Base-by-base conservation (phyloP, 768 basidiomycete species). In the Lanmaoa pseudosensibilis region DNA sequence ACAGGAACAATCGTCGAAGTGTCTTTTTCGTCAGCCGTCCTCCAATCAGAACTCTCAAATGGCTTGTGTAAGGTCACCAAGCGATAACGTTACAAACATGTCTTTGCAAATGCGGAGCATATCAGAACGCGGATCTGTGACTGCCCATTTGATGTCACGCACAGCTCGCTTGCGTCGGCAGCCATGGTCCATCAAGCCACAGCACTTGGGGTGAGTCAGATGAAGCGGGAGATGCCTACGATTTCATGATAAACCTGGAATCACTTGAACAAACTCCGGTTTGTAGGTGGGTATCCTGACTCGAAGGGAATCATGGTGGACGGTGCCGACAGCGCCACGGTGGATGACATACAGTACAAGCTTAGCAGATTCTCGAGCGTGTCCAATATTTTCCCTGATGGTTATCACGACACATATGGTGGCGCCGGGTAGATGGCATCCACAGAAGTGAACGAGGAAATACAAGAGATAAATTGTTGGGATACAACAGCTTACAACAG, bases 401-500 rank as follows among this genome's bases (percentile, higher is more conserved):
- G 41, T 32, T 27, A 10, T 38, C 32, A 32, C 23, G 11, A 37
- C 32, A 18, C 34, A 15, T 30, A 13, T 37, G n/a, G 12, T 19
- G 13, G 15, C n/a, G 12, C 18, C 12, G 18, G 8, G 18, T 10
- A 12, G 21, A 40, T 41, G 23, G 18, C 21, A 13, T 18, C 32
- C 50, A n/a, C 51, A 36, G 18, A n/a, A 16, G 34, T 21, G 44
- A 46, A 52, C 27, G 39, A 51, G 27, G 55, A 54, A 62, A 50
- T 54, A 62, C 59, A 62, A 50, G 30, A 30, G 16, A 56, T 50
- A 54, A 50, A 63, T 57, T 56, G 59, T 55, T 54, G 47, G 44
- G 41, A 54, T 63, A 60, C 61, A 30, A 56, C 50, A 65, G 57
- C 54, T 50, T 52, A 64, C 60, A 71, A 63, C 46, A 40, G 16